phyloP scores from a whole-genome alignment of 495 filamentous ascomycete species.

The Podospora appendiculata region DNA sequence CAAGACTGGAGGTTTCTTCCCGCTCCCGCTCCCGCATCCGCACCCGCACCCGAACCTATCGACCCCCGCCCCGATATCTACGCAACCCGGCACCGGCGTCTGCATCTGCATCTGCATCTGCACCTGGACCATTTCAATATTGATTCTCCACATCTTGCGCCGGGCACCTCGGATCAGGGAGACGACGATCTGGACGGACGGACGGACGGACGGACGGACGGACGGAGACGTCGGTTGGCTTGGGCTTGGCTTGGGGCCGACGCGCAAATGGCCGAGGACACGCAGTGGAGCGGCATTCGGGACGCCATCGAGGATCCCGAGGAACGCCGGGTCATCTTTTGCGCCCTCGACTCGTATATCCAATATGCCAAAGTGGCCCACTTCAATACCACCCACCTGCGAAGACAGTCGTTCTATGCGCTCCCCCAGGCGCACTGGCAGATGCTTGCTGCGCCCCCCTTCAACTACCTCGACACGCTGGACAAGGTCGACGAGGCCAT shows the following conservation, averaged over 20 bases:
- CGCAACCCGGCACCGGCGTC: too few species aligned
- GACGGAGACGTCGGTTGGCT: too few species aligned
- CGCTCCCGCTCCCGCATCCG: too few species aligned
- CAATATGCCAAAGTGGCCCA: conserved; percentile 81
- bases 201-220: too few species aligned
- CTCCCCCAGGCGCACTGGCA: conserved; percentile 77
- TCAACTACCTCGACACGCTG: conserved; percentile 72
- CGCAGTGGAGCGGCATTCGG: conserved; percentile 51
- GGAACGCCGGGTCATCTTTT: conserved; percentile 67
- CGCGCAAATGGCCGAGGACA: conserved; percentile 14
- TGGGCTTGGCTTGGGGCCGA: neutral
- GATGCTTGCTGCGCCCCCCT: conserved; percentile 69
- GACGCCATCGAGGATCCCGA: conserved; percentile 62
- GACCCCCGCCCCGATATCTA: too few species aligned
- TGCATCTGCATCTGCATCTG: too few species aligned
- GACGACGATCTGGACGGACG: too few species aligned
- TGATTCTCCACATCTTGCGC: too few species aligned
- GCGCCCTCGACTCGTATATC: conserved; percentile 79
- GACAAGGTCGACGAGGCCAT: conserved; percentile 78
- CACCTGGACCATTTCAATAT: too few species aligned
- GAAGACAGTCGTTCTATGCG: conserved; percentile 85
- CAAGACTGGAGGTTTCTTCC: too few species aligned
- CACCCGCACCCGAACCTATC: too few species aligned
- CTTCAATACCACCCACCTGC: conserved; percentile 77
- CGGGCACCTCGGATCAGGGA: too few species aligned